Conservation (phyloP, 169 alveolate genomes). For the Plasmodium gallinaceum region DNA sequence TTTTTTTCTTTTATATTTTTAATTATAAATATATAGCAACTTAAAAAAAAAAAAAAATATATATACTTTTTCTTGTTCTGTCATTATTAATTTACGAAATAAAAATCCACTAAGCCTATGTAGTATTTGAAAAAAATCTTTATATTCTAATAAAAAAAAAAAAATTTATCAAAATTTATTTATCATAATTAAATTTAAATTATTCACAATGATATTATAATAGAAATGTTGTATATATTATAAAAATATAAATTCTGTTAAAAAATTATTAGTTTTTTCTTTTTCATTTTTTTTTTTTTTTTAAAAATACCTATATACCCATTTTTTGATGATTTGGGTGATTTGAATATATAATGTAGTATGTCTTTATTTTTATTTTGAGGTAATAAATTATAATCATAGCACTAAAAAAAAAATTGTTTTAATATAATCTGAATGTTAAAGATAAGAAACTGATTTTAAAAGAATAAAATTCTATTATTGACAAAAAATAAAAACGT, state of each 20-base stretch:
- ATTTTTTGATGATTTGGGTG: constrained; percentile 23
- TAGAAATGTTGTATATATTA: too few relatives aligned
- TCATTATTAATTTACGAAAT: constrained; percentile 73
- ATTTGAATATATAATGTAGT: constrained; percentile 36
- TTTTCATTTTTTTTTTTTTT: background rate
- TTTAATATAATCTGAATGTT: background rate
- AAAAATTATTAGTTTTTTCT: background rate
- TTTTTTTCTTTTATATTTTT: too few relatives aligned
- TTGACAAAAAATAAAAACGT: background rate
- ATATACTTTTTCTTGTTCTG: constrained; percentile 64
- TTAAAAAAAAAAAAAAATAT: background rate
- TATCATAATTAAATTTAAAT: too few relatives aligned
- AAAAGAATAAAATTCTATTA: background rate
- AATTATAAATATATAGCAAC: background rate
- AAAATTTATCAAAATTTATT: background rate
- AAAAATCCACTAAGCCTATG: constrained; percentile 49
- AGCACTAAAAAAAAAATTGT: constrained; percentile 37
- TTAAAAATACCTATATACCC: constrained; percentile 56
- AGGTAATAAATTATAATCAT: constrained; percentile 65
- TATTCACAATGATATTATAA: too few relatives aligned
- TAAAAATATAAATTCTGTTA: too few relatives aligned
- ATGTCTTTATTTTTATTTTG: constrained; percentile 35
- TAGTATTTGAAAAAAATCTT: constrained; percentile 43
- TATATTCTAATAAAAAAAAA: constrained; percentile 38
- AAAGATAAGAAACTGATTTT: background rate